Percentiles rank a stretch among this genome's conserved stretches.
These are phyloP conservation scores for Protomyces inundatus DNA, from an alignment of 1,139 yeast species.

Conservation along the genomic window DNA sequence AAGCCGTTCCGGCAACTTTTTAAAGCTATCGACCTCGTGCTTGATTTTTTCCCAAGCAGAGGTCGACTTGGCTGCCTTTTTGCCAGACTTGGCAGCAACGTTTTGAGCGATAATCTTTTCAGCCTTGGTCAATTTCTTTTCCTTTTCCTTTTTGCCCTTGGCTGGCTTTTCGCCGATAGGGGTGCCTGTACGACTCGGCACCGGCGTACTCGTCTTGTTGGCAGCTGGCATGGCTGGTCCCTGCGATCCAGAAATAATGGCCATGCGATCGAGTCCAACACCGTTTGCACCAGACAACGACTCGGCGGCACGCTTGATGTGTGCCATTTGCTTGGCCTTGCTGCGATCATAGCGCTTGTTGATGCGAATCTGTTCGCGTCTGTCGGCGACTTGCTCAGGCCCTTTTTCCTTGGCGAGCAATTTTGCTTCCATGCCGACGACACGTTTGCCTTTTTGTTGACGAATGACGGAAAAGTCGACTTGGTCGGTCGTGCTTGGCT, in stretches of 20 bases:
- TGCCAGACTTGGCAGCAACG: constrained; percentile 27
- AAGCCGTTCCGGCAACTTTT: constrained; percentile 18
- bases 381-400: constrained; percentile 14
- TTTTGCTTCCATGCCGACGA: constrained; percentile 24
- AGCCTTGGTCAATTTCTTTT: constrained; percentile 27
- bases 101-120: constrained; percentile 24
- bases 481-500: neutral
- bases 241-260: constrained; percentile 14
- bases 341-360: constrained; percentile 23
- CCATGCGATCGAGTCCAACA: constrained; percentile 19
- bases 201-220: constrained; percentile 8
- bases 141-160: constrained; percentile 26
- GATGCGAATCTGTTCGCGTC: constrained; percentile 21
- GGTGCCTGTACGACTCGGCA: constrained; percentile 14
- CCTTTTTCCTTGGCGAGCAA: constrained; percentile 22
- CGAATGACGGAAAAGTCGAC: constrained; percentile 19
- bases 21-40: constrained; percentile 24
- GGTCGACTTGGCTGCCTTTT: constrained; percentile 24
- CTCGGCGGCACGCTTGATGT: constrained; percentile 22
- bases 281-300: constrained; percentile 17
- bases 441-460: constrained; percentile 19
- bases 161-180: constrained; percentile 5
- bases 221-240: neutral
- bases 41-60: constrained; percentile 25
- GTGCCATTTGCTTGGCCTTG: constrained; percentile 21